Percentiles rank a stretch among this genome's conserved stretches.
Conservation (phyloP, 2,329 filamentous ascomycete genomes). For the Calonectria honghensis region DNA sequence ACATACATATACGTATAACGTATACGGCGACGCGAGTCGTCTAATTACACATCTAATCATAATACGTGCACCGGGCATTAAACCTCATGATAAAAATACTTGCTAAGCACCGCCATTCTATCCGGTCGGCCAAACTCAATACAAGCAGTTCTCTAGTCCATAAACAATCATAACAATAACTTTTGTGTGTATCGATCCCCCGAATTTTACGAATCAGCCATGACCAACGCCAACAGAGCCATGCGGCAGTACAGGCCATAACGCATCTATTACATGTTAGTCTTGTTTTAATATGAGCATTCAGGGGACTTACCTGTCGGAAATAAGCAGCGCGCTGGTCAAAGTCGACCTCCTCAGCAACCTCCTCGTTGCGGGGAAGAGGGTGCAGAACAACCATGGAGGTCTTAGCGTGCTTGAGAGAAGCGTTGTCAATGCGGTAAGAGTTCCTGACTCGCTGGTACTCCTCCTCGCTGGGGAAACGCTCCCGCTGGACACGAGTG, state of each 20-base stretch:
- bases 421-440: slow-evolving; percentile 92
- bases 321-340: slow-evolving; percentile 98
- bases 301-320: slow-evolving; percentile 86
- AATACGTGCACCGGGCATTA: slow-evolving; percentile 47
- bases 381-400: slow-evolving; percentile 98
- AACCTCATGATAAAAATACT: slow-evolving; percentile 55
- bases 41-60: slow-evolving; percentile 55
- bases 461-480: slow-evolving; percentile 86
- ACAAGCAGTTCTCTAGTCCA: slow-evolving; percentile 45
- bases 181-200: slow-evolving; percentile 43
- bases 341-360: slow-evolving; percentile 97
- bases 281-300: background rate
- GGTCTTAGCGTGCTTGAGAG: slow-evolving; percentile 92
- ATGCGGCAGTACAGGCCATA: slow-evolving; percentile 99
- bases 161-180: slow-evolving; percentile 40
- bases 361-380: slow-evolving; percentile 93
- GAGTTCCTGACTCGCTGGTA: slow-evolving; percentile 93
- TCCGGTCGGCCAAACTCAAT: slow-evolving; percentile 51
- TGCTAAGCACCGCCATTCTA: slow-evolving; percentile 56
- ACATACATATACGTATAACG: slow-evolving; percentile 51
- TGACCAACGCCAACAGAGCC: slow-evolving; percentile 95
- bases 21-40: slow-evolving; percentile 55
- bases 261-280: slow-evolving; percentile 81
- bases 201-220: slow-evolving; percentile 68
- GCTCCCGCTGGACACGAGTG: slow-evolving; percentile 96